Percentiles rank a stretch among this genome's conserved stretches.
These are phyloP conservation scores for Podospora australis DNA, from an alignment of 495 filamentous ascomycete genomes.

Conservation along the genomic window DNA sequence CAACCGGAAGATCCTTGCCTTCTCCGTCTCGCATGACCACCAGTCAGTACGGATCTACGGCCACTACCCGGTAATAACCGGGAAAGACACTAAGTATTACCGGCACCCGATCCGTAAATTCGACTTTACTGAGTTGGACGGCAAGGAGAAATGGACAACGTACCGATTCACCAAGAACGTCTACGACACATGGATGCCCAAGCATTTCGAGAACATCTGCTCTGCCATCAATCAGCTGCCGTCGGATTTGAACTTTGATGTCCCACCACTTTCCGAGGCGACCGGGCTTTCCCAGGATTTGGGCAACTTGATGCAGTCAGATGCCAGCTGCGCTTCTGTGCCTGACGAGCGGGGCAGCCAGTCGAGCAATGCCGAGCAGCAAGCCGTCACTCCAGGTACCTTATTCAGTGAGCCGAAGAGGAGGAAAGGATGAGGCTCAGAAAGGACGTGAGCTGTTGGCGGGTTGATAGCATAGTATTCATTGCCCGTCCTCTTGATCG, in stretches of 20 bases:
- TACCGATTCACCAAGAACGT: conserved; percentile 23
- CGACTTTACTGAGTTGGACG: conserved; percentile 6
- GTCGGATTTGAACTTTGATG: conserved; percentile 24
- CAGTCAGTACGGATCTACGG: conserved; percentile 32
- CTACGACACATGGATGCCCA: conserved; percentile 23
- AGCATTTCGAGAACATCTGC: conserved; percentile 34
- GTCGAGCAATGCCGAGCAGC: conserved; percentile 9
- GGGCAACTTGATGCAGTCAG: conserved; percentile 5
- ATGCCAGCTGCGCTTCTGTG: neutral
- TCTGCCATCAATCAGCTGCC: conserved; percentile 38
- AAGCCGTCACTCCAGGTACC: too few species aligned
- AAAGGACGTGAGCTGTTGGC: too few species aligned
- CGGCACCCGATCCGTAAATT: conserved; percentile 8
- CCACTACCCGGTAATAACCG: conserved; percentile 24
- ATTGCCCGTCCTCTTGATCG: too few species aligned
- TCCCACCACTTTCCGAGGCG: conserved; percentile 9
- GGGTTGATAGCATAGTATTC: too few species aligned
- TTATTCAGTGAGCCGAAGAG: too few species aligned
- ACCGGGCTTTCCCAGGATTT: conserved; percentile 13
- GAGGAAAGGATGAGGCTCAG: too few species aligned
- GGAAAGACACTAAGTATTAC: conserved; percentile 11
- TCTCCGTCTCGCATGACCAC: conserved; percentile 44
- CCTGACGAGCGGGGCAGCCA: conserved; percentile 5
- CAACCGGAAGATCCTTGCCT: conserved; percentile 36
- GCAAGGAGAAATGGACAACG: conserved; percentile 16